Base-by-base conservation (phyloP, 305 asterid genomes). In the Coffea humblotiana region DNA sequence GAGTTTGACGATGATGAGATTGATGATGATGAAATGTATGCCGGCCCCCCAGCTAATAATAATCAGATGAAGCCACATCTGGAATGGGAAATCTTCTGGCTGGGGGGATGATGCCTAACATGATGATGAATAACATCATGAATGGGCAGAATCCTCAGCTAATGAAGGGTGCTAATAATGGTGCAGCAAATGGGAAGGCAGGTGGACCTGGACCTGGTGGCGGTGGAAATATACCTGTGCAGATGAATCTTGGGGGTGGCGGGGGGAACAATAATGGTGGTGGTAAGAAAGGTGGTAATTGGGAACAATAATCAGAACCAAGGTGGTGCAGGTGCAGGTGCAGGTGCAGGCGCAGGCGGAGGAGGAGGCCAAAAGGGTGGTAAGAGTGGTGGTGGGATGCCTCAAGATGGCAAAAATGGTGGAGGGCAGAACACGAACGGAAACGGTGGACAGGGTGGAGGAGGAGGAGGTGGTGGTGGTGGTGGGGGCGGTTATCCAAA, bases 1-100 rank as follows among this genome's bases (percentile, higher is more conserved):
- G 86, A 86, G 10, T 35, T 35, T 43, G 91, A 90, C 9, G 88
- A 88, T 5, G 90, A 84, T 7, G 89, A 89, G 21, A 43, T 72
- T 11, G 90, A 91, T 32, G 32, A 32, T 11, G 94, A 90, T 73
- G 97, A 89, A 2, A 23, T 82, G 76, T 92, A 91, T 21, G 93
- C 81, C 45, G 81, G n/a, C 0, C 89, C 88, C 15, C 9, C 77
- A 15, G 8, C 71, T 32, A 81, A 21, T 13, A 14, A 21, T 13
- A 14, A 49, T 40, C 89, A 83, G 86, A 84, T 58, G 87, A 87
- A 86, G 83, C 85, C 91, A 14, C 91, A 14, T n/a, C 64, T 72
- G 32, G 32, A 32, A 86, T 84, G 88, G 90, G 90, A 6, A 84
- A 85, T 45, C 81, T 88, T 8, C 86, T 58, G 10, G 86, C 88